Evolutionary conservation across 352 stramenopile genomes (phyloP), one percentile per base, ranked within the genome.

Genomic region (Globisporangium mamillatum): DNA sequence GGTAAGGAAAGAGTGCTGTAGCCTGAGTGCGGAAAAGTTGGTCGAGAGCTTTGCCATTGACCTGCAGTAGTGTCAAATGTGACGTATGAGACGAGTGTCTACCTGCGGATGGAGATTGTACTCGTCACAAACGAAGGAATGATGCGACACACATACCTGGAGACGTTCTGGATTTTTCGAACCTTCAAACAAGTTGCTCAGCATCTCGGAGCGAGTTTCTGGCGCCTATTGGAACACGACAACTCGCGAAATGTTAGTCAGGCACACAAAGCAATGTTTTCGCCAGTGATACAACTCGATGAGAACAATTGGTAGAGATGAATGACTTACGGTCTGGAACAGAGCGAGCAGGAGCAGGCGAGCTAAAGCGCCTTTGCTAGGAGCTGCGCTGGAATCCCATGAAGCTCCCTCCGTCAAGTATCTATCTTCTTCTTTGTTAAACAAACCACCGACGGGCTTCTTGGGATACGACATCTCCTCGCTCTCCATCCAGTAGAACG

Each of bases 401-500:
- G 29, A 32, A 32, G 29, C 4, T 1, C 8, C 29, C 29, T 32
- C 29, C 29, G 29, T 32, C 29, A 32, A 32, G 29, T 32, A 32
- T 32, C 29, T 32, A 32, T 32, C 29, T 32, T 32, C 29, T 27
- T 27, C 44, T 3, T 64, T 25, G 22, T 24, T 50, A 48, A 62
- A 25, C 67, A 60, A 53, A 20, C 16, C 6, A 20, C 7, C 48
- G 60, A 14, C 58, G 25, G n/a, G 14, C 32, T 62, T 66, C 18
- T 55, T 57, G 59, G 34, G 16, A 58, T 29, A 5, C 22, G 1
- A 50, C 9, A n/a, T 63, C 10, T 20, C 25, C 10, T 50, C 56
- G 48, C 38, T 69, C 27, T 87, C 72, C 53, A 85, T 75, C 85
- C 85, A 95, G 44, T 74, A 82, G n/a, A 83, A 75, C 38, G 81